phyloP scores from a whole-genome alignment of 495 filamentous ascomycete species.

The Aeminium ludgeri region DNA sequence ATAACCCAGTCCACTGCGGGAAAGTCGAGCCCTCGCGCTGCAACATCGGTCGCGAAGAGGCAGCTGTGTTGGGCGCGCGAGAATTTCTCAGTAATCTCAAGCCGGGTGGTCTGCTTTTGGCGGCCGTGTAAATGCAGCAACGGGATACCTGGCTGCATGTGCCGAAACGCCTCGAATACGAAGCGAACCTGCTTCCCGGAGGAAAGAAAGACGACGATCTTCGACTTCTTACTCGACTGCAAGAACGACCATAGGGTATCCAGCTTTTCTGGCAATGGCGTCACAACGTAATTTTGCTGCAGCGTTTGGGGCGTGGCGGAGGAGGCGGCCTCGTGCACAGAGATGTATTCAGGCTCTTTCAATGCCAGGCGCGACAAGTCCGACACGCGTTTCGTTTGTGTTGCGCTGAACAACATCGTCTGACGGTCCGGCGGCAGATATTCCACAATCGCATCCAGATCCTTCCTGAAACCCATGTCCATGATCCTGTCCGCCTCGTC shows the following conservation, averaged over 20 bases:
- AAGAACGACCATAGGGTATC: slow-evolving; percentile 88
- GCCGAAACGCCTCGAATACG: slow-evolving; percentile 80
- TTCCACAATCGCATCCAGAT: slow-evolving; percentile 83
- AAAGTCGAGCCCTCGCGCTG: slow-evolving; percentile 85
- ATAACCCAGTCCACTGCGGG: slow-evolving; percentile 96
- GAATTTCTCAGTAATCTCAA: slow-evolving; percentile 75
- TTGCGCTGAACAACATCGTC: slow-evolving; percentile 89
- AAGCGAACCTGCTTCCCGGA: slow-evolving; percentile 94
- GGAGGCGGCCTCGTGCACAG: slow-evolving; percentile 69
- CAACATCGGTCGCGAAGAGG: slow-evolving; percentile 89
- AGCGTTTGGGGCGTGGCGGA: slow-evolving; percentile 71
- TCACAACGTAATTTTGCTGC: slow-evolving; percentile 80
- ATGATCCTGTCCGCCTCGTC: slow-evolving; percentile 95
- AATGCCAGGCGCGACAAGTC: slow-evolving; percentile 81
- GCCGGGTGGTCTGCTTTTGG: slow-evolving; percentile 74
- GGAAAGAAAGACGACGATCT: slow-evolving; percentile 86
- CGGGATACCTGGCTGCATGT: slow-evolving; percentile 86
- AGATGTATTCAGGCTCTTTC: slow-evolving; percentile 82
- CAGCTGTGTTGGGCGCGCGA: slow-evolving; percentile 61
- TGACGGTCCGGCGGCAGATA: slow-evolving; percentile 78
- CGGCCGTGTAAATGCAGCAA: slow-evolving; percentile 89
- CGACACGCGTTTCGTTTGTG: slow-evolving; percentile 83
- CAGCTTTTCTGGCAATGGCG: slow-evolving; percentile 69
- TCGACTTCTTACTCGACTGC: slow-evolving; percentile 68
- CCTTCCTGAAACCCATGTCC: slow-evolving; percentile 91